phyloP scores from a whole-genome alignment of 441 rosid species.

The Adansonia madagascariensis region DNA sequence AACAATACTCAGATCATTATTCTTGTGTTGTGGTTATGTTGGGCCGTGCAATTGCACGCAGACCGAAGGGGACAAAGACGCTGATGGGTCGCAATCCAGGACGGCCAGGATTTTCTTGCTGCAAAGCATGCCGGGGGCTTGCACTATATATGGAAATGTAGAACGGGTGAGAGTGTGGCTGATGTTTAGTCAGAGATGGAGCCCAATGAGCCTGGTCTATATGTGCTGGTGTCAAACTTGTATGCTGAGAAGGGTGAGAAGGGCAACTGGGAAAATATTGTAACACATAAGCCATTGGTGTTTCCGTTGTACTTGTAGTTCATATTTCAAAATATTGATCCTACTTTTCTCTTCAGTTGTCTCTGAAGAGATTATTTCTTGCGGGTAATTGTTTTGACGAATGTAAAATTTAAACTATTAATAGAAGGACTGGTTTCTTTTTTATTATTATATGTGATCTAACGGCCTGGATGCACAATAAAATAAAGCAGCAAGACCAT shows the following conservation, averaged over 20 bases:
- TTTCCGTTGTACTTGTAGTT: too few relatives aligned
- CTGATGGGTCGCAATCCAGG: conserved; percentile 59
- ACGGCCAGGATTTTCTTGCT: conserved; percentile 47
- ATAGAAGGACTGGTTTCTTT: too few relatives aligned
- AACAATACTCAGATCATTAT: conserved; percentile 72
- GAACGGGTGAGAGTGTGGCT: conserved; percentile 64
- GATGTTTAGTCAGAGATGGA: conserved; percentile 59
- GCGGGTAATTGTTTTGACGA: too few relatives aligned
- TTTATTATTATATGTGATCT: too few relatives aligned
- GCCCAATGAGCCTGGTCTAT: conserved; percentile 66
- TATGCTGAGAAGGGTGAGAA: conserved; percentile 79
- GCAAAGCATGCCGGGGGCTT: conserved; percentile 82
- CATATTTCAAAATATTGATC: too few relatives aligned
- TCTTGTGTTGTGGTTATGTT: conserved; percentile 88
- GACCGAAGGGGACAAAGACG: conserved; percentile 66
- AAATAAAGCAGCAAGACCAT: not conserved
- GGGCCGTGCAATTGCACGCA: conserved; percentile 61
- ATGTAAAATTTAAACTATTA: too few relatives aligned
- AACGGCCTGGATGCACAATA: too few relatives aligned
- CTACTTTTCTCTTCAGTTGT: too few relatives aligned
- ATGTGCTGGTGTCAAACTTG: conserved; percentile 76
- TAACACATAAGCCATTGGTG: too few relatives aligned
- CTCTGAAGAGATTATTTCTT: too few relatives aligned
- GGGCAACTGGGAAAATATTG: conserved; percentile 60
- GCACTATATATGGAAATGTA: conserved; percentile 65